Conservation (phyloP, 169 alveolate genomes). For the Cryptosporidium ubiquitum region DNA sequence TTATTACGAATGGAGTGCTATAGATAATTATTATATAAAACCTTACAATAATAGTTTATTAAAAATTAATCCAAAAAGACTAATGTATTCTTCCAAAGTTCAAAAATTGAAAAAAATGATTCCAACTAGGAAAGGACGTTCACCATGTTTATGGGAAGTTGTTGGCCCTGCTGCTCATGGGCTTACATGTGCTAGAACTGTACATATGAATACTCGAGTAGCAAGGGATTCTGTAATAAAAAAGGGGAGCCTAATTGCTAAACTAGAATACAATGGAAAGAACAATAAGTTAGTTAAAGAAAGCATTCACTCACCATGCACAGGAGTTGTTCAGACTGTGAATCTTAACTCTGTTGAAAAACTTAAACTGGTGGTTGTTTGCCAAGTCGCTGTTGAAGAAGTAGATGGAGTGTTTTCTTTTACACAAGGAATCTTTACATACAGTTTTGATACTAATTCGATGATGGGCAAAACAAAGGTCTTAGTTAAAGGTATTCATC, state of each 20-base stretch:
- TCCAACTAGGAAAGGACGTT: not conserved
- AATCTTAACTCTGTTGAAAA: not conserved
- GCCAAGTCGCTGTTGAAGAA: not conserved
- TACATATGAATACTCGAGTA: not conserved
- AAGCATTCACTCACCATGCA: not conserved
- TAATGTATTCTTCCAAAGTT: not conserved
- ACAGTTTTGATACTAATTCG: not conserved
- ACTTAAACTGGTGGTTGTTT: not conserved
- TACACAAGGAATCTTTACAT: not conserved
- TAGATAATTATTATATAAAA: not conserved
- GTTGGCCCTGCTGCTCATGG: constrained; percentile 1
- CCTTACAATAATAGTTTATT: not conserved
- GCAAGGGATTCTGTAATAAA: not conserved
- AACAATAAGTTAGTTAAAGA: not conserved
- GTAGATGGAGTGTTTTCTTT: not conserved
- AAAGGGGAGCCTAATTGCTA: not conserved
- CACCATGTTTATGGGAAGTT: not conserved
- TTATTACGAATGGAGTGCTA: not conserved
- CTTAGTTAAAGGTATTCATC: not conserved
- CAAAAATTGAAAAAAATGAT: not conserved
- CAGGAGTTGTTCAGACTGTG: not conserved
- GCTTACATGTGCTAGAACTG: not conserved
- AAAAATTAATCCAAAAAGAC: not conserved
- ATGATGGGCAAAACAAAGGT: not conserved
- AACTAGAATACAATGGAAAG: not conserved